A percentile compares a stretch with the other conserved stretches of the same genome.
Evolutionary conservation across 768 basidiomycete genomes (phyloP).

Genomic region (Tubosaeta brunneosetosa): DNA sequence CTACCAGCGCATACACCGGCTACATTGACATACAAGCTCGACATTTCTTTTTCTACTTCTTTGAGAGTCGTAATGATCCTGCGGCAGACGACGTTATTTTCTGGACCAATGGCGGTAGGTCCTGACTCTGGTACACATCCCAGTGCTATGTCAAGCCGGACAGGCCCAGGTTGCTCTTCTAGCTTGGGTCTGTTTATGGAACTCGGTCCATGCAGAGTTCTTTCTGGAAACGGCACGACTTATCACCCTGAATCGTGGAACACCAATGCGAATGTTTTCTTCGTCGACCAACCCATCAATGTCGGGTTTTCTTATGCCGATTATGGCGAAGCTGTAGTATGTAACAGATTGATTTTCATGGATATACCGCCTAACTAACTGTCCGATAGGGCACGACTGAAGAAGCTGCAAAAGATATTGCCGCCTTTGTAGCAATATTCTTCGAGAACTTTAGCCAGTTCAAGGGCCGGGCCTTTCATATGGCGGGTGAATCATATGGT

Average conservation of each 20-base stretch:
- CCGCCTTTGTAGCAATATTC: constrained; percentile 66
- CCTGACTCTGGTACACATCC: constrained; percentile 11
- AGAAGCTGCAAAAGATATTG: constrained; percentile 66
- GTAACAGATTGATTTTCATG: constrained; percentile 11
- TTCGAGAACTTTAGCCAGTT: constrained; percentile 71
- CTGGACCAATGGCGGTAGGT: constrained; percentile 53
- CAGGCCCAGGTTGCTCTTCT: constrained; percentile 48
- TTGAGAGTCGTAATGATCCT: constrained; percentile 60
- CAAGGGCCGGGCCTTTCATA: constrained; percentile 60
- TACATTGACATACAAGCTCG: constrained; percentile 65
- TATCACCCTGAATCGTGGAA: constrained; percentile 66
- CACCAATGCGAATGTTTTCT: constrained; percentile 50
- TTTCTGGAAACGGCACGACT: constrained; percentile 43
- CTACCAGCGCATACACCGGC: constrained; percentile 52
- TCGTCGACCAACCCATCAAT: constrained; percentile 43
- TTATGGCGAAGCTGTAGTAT: constrained; percentile 36
- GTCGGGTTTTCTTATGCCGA: constrained; percentile 47
- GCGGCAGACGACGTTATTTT: constrained; percentile 56
- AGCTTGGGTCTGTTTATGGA: constrained; percentile 71
- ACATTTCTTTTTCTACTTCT: constrained; percentile 72
- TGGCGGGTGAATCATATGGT: constrained; percentile 56
- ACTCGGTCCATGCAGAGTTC: constrained; percentile 67
- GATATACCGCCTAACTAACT: neutral
- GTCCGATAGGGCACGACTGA: constrained; percentile 50
- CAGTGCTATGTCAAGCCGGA: neutral